Conservation (phyloP, 2,329 filamentous ascomycete species). For the Trichoderma breve region DNA sequence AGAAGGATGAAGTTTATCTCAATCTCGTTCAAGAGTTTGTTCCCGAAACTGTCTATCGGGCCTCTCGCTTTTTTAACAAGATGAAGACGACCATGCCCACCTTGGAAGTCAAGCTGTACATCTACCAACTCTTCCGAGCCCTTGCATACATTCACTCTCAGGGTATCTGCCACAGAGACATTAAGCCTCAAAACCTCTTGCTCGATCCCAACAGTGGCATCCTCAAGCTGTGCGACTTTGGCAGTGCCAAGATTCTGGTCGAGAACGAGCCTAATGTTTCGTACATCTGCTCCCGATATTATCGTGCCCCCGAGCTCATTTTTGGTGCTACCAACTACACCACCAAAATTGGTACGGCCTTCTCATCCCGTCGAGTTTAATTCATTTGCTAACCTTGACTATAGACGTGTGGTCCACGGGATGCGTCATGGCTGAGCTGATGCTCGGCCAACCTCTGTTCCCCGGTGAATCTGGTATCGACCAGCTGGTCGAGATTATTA, state of each 20-base stretch:
- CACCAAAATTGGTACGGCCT: constrained; percentile 89
- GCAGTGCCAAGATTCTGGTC: constrained; percentile 96
- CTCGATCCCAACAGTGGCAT: constrained; percentile 89
- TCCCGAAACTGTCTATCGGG: constrained; percentile 96
- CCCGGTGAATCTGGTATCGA: constrained; percentile 98
- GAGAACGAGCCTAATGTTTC: constrained; percentile 99
- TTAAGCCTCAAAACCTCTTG: constrained; percentile 97
- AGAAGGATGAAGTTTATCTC: constrained; percentile 98
- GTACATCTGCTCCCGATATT: constrained; percentile 99
- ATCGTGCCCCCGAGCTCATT: constrained; percentile 95
- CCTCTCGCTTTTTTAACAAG: constrained; percentile 99
- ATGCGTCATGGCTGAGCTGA: constrained; percentile 98
- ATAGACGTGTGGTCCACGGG: constrained; percentile 98
- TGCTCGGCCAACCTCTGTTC: constrained; percentile 97
- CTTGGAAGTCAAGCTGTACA: constrained; percentile 98
- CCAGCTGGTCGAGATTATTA: constrained; percentile 98
- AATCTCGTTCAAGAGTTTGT: constrained; percentile 98
- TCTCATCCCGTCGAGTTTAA: background rate
- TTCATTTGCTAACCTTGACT: constrained; percentile 50
- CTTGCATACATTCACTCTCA: constrained; percentile 99
- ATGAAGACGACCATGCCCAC: constrained; percentile 99
- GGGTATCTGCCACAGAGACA: constrained; percentile 97
- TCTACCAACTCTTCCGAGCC: constrained; percentile 97
- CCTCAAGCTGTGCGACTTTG: constrained; percentile 97
- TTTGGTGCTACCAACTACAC: constrained; percentile 99